phyloP scores from a whole-genome alignment of 805 yeast species.

The Grigorovia yakushimaensis region DNA sequence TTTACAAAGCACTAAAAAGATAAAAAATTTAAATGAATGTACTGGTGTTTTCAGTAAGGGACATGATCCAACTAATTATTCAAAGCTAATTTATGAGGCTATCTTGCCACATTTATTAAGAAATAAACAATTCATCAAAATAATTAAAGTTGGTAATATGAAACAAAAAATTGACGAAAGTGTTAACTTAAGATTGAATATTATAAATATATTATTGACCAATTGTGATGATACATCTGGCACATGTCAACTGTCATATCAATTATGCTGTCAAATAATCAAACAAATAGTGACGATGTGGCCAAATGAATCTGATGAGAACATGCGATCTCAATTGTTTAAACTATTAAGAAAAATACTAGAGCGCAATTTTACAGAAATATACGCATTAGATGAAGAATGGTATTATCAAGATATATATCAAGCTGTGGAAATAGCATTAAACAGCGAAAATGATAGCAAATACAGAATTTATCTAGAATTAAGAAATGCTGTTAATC shows the following conservation, averaged over 20 bases:
- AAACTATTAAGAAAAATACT: not conserved
- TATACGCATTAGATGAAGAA: not conserved
- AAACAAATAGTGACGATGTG: not conserved
- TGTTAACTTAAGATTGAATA: constrained; percentile 9
- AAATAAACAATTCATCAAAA: constrained; percentile 19
- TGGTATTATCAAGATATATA: not conserved
- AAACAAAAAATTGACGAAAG: constrained; percentile 26
- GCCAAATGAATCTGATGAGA: not conserved
- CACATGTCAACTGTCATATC: not conserved
- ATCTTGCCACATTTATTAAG: constrained; percentile 14
- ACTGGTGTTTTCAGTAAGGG: not conserved
- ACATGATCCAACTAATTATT: too few species aligned
- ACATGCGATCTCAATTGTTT: not conserved
- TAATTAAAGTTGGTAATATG: constrained; percentile 26
- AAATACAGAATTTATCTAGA: not conserved
- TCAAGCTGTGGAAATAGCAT: not conserved
- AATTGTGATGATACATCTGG: not conserved
- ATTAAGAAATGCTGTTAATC: not conserved
- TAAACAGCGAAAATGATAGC: not conserved
- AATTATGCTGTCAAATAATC: not conserved
- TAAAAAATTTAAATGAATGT: not conserved
- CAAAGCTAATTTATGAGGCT: constrained; percentile 1
- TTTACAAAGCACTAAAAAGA: not conserved
- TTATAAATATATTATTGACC: constrained; percentile 11
- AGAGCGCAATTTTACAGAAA: not conserved